These are phyloP conservation scores for Bauhinia variegata DNA, from an alignment of 306 rosid species.

Conservation along the genomic window DNA sequence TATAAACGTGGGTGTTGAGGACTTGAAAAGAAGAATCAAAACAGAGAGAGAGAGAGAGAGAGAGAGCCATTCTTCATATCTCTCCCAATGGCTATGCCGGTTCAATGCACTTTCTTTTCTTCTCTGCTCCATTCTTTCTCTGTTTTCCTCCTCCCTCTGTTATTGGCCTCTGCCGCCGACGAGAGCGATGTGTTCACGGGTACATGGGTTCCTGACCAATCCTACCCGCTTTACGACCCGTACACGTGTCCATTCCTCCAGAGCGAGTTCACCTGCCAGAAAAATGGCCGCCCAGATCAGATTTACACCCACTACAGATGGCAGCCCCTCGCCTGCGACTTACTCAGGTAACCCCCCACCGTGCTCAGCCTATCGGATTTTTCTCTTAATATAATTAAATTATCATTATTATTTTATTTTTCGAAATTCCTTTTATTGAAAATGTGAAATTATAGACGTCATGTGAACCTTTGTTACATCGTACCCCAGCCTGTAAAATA, in stretches of 20 bases:
- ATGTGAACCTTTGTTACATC: too few relatives aligned
- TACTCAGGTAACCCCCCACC: conserved; percentile 49
- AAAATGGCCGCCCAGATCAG: conserved; percentile 78
- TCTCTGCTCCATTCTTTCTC: neutral
- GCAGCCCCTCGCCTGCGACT: conserved; percentile 71
- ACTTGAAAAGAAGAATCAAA: too few relatives aligned
- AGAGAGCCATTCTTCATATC: neutral
- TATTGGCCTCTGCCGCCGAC: neutral
- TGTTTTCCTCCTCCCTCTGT: neutral
- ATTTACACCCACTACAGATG: conserved; percentile 69
- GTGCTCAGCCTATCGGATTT: too few relatives aligned
- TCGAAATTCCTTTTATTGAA: too few relatives aligned
- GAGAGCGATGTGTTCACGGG: conserved; percentile 70
- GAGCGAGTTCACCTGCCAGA: conserved; percentile 72
- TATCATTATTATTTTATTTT: too few relatives aligned
- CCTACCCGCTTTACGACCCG: conserved; percentile 65
- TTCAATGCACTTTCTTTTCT: too few relatives aligned
- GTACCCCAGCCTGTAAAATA: conserved; percentile 27
- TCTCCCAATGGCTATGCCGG: conserved; percentile 6
- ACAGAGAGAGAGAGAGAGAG: too few relatives aligned
- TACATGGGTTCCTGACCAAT: conserved; percentile 62
- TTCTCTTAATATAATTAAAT: too few relatives aligned
- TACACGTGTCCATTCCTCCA: conserved; percentile 69
- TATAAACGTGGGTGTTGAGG: conserved; percentile 11
- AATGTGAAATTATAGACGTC: too few relatives aligned